Conservation (phyloP, 306 rosid genomes). For the Lotus japonicus region DNA sequence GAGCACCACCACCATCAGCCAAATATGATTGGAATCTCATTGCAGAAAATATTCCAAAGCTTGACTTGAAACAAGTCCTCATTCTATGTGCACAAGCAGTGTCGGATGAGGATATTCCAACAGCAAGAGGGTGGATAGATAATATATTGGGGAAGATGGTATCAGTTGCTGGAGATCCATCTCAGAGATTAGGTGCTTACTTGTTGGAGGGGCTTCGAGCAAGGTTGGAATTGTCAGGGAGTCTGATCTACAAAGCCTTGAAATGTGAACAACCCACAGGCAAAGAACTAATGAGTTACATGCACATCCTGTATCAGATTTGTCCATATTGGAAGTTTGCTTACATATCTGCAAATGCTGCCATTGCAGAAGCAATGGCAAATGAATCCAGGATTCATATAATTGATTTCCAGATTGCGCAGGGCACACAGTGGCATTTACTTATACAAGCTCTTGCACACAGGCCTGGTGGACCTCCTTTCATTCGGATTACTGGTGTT, state of each 20-base stretch:
- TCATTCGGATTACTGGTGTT: slow-evolving; percentile 59
- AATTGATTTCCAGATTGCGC: slow-evolving; percentile 88
- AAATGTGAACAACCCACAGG: slow-evolving; percentile 81
- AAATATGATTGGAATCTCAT: slow-evolving; percentile 38
- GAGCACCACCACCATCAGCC: slow-evolving; percentile 5
- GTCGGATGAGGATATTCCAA: slow-evolving; percentile 36
- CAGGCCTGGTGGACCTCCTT: slow-evolving; percentile 63
- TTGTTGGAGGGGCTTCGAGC: slow-evolving; percentile 89
- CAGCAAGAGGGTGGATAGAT: slow-evolving; percentile 49
- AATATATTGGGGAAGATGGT: slow-evolving; percentile 63
- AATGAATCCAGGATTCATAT: slow-evolving; percentile 71
- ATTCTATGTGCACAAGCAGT: slow-evolving; percentile 51
- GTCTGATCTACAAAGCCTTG: slow-evolving; percentile 61
- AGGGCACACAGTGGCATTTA: slow-evolving; percentile 69
- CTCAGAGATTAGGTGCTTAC: slow-evolving; percentile 83
- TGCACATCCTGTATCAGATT: slow-evolving; percentile 57
- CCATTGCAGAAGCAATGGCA: slow-evolving; percentile 56
- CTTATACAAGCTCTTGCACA: slow-evolving; percentile 55
- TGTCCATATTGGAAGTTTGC: slow-evolving; percentile 85
- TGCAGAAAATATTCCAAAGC: slow-evolving; percentile 27
- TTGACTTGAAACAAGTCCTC: slow-evolving; percentile 46
- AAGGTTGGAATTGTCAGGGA: slow-evolving; percentile 72
- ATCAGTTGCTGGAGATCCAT: slow-evolving; percentile 72
- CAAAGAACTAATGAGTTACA: slow-evolving; percentile 68
- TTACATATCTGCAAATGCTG: slow-evolving; percentile 58